Evolutionary conservation across 1,284 basidiomycete species (phyloP), one percentile per base, ranked within the genome.

Genomic region (Marasmius sp.): DNA sequence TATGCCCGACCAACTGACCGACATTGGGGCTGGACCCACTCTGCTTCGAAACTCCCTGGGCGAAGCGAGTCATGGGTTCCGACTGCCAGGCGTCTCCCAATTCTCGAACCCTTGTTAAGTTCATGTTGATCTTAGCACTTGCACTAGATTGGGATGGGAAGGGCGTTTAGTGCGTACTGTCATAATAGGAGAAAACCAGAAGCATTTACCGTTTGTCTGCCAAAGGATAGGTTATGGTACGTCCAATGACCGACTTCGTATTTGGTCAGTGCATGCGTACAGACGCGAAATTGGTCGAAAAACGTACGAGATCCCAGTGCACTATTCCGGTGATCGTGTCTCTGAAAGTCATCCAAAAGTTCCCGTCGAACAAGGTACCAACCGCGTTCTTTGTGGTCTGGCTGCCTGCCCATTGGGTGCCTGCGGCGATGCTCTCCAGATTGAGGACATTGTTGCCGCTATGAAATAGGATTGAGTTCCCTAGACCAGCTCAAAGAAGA

Each of bases 281-380:
- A 16, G 48, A 39, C 33, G 41, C 53, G 36, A 49, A 16, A n/a
- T 10, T 5, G 14, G 27, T 27, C 27, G 41, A 27, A 49, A 8
- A 8, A 72, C 85, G 68, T 65, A 88, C 86, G 66, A 87, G 84
- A 65, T 90, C 87, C 85, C 86, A 90, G 66, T 89, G 86, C 52
- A 85, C 70, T 20, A 83, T 77, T 12, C 78, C 74, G 1, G 87
- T 88, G 43, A 80, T 59, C 7, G 78, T 71, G 69, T 89, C 88
- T 20, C 77, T 76, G 65, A 81, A 87, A 54, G 88, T 85, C 87
- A 89, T 89, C 88, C 88, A 91, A 62, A 76, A 74, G 67, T 81
- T 75, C 8, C 79, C 85, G 38, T 81, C 77, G 58, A 89, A 75
- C 5, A 85, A 70, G 12, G 76, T 77, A 10, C 77, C 79, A 61